These are phyloP conservation scores for Fusarium fracticaudum DNA, from an alignment of 2,329 filamentous ascomycete genomes.

Conservation along the genomic window DNA sequence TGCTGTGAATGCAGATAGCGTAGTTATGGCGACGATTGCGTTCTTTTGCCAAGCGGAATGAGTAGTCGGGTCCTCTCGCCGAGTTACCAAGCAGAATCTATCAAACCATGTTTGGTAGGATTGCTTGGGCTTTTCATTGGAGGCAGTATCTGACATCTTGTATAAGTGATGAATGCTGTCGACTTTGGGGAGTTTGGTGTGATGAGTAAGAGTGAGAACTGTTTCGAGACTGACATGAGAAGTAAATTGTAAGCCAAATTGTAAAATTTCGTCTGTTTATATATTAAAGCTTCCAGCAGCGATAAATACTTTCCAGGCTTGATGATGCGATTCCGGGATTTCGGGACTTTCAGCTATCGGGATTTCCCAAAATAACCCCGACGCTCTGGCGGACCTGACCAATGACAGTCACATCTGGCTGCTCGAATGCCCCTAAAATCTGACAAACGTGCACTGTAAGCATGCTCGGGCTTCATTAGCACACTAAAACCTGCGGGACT, in stretches of 20 bases:
- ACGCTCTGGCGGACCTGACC: accelerated
- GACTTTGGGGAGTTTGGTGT: not conserved
- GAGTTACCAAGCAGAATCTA: not conserved
- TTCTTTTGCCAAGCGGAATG: not conserved
- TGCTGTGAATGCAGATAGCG: not conserved
- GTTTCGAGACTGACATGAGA: accelerated
- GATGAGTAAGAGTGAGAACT: accelerated
- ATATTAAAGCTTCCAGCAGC: not conserved
- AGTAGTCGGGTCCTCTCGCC: not conserved
- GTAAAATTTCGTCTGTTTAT: not conserved
- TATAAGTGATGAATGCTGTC: accelerated
- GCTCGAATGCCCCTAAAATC: not conserved
- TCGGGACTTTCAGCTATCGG: not conserved
- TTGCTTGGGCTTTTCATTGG: not conserved
- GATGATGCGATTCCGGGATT: not conserved
- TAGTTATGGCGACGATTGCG: not conserved
- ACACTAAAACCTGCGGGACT: not conserved
- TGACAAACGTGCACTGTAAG: not conserved
- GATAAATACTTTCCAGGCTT: not conserved
- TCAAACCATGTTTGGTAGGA: not conserved
- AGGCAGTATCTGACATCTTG: not conserved
- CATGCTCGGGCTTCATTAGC: not conserved
- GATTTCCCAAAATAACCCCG: not conserved
- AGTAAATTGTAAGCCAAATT: not conserved
- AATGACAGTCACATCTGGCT: not conserved